phyloP scores from a whole-genome alignment of 2,329 filamentous ascomycete genomes.

The Calonectria ilicicola region DNA sequence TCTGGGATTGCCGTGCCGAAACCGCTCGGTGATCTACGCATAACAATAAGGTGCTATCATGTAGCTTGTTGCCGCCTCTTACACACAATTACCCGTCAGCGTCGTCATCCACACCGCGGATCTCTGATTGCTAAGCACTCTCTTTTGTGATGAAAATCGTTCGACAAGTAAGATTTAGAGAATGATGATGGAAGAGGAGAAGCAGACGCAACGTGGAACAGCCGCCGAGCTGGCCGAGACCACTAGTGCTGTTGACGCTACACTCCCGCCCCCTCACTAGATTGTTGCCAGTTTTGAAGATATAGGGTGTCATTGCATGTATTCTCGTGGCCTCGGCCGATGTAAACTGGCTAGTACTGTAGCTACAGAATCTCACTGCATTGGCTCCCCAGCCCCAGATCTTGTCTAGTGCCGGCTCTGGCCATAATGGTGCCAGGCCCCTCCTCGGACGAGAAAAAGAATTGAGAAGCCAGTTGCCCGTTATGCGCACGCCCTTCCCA shows the following conservation, averaged over 20 bases:
- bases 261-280: background rate
- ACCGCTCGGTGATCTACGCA: background rate
- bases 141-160: background rate
- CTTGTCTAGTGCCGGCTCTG: background rate
- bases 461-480: background rate
- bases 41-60: background rate
- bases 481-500: background rate
- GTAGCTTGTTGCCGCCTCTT: background rate
- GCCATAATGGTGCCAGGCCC: background rate
- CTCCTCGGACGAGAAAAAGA: background rate
- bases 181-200: background rate
- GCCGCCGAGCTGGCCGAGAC: slow-evolving; percentile 2
- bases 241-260: background rate
- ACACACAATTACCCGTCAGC: background rate
- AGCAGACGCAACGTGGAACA: background rate
- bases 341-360: background rate
- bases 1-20: background rate
- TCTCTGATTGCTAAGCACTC: slow-evolving; percentile 1
- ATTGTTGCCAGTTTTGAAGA: background rate
- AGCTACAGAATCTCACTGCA: background rate
- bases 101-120: background rate
- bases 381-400: background rate
- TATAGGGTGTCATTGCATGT: background rate
- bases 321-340: background rate
- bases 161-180: background rate